These are phyloP conservation scores for Pichia cabralensis DNA, from an alignment of 805 yeast species.

Conservation along the genomic window DNA sequence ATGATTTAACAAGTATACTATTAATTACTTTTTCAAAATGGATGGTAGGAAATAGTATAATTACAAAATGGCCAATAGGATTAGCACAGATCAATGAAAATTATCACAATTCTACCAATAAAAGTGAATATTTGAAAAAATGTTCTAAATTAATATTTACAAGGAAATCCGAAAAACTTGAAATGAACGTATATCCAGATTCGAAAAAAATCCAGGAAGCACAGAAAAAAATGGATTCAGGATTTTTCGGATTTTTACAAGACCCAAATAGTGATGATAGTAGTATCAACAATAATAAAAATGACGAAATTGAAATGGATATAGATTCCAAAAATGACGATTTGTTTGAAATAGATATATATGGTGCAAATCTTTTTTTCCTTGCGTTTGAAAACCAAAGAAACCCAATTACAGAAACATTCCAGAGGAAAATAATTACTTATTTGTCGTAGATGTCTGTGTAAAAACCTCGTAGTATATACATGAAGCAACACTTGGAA, in stretches of 20 bases:
- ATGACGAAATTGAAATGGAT: slow-evolving; percentile 5
- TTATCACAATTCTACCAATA: no score
- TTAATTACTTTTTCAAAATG: slow-evolving; percentile 19
- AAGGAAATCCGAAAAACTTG: no score
- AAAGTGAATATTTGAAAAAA: no score
- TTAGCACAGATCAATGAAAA: slow-evolving; percentile 14
- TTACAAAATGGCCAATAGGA: slow-evolving; percentile 15
- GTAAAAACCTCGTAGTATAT: no score
- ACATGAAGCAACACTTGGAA: no score
- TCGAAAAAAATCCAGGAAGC: no score
- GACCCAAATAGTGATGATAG: no score
- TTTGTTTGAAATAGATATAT: slow-evolving; percentile 8
- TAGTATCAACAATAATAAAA: no score
- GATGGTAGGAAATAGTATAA: slow-evolving; percentile 11
- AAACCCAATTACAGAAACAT: slow-evolving; percentile 1
- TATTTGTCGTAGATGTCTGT: no score
- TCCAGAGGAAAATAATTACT: slow-evolving; percentile 5
- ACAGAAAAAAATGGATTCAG: slow-evolving; percentile 20
- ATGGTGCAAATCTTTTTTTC: slow-evolving; percentile 15
- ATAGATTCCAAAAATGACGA: neutral
- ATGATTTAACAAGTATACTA: slow-evolving; percentile 17
- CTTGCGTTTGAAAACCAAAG: slow-evolving; percentile 8
- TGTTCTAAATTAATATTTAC: no score
- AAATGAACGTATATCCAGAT: slow-evolving; percentile 10
- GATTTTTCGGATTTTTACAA: slow-evolving; percentile 23